Evolutionary conservation across 768 basidiomycete species (phyloP).

Genomic region (Panaeolus cyanescens): DNA sequence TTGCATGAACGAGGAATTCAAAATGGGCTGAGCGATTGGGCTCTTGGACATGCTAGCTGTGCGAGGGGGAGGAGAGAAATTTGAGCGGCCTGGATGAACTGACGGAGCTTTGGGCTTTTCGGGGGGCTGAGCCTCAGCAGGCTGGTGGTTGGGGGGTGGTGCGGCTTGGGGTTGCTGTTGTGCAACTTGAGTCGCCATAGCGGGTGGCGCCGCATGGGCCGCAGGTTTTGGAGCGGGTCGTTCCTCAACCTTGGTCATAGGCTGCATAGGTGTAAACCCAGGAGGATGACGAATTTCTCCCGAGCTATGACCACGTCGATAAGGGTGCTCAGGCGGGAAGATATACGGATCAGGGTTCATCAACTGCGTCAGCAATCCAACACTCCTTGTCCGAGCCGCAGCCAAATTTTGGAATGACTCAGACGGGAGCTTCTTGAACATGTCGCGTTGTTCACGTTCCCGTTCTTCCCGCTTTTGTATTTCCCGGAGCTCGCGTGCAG

Average conservation of each 20-base stretch:
- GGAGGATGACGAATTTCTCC: slow-evolving; percentile 41
- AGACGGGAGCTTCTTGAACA: slow-evolving; percentile 73
- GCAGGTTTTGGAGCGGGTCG: slow-evolving; percentile 14
- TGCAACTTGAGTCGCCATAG: background rate
- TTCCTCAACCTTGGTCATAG: slow-evolving; percentile 15
- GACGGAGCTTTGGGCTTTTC: background rate
- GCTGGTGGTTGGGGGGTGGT: background rate
- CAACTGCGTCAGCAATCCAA: slow-evolving; percentile 65
- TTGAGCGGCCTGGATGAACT: background rate
- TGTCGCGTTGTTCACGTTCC: slow-evolving; percentile 47
- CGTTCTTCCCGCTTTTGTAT: background rate
- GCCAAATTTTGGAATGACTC: slow-evolving; percentile 61
- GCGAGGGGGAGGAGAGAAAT: background rate
- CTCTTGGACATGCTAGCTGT: slow-evolving; percentile 43
- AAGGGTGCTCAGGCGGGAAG: slow-evolving; percentile 62
- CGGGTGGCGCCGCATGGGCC: slow-evolving; percentile 9
- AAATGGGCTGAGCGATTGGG: slow-evolving; percentile 58
- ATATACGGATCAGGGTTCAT: slow-evolving; percentile 71
- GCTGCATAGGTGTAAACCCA: slow-evolving; percentile 17
- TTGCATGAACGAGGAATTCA: slow-evolving; percentile 39
- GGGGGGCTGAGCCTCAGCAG: background rate
- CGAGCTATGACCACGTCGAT: slow-evolving; percentile 48
- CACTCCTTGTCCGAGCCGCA: slow-evolving; percentile 35
- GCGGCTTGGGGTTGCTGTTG: background rate
- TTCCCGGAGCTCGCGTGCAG: slow-evolving; percentile 62